A percentile compares a stretch with the other conserved stretches of the same genome.
Conservation (phyloP, 345 rosid genomes). For the Turnera subulata region DNA sequence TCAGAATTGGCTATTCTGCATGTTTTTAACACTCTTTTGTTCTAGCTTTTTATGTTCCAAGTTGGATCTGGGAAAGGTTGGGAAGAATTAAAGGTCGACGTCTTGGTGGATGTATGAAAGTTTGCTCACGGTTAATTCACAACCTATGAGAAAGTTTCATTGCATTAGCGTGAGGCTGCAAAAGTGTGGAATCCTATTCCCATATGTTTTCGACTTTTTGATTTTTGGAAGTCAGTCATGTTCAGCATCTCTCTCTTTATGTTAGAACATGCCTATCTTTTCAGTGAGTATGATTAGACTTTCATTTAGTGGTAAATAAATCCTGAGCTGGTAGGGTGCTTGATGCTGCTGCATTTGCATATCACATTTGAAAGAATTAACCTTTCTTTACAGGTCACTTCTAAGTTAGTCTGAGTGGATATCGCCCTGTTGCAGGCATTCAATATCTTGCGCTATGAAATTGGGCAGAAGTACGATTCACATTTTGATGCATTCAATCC, state of each 20-base stretch:
- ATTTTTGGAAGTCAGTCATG: background rate
- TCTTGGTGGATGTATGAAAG: background rate
- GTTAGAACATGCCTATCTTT: background rate
- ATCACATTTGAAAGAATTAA: slow-evolving; percentile 1
- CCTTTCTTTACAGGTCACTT: slow-evolving; percentile 11
- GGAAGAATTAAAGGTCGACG: no score
- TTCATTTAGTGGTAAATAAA: background rate
- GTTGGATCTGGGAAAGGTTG: background rate
- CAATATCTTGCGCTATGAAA: slow-evolving; percentile 31
- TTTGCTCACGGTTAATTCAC: background rate
- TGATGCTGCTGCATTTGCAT: background rate
- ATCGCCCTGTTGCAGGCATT: slow-evolving; percentile 28
- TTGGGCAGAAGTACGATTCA: slow-evolving; percentile 33
- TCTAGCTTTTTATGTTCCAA: background rate
- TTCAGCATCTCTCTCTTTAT: background rate
- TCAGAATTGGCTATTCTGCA: background rate
- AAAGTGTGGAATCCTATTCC: background rate
- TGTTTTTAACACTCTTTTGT: background rate
- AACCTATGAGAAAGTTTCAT: background rate
- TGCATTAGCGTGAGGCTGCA: background rate
- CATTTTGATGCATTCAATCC: slow-evolving; percentile 30
- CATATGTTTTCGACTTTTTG: background rate
- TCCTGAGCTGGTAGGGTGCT: background rate
- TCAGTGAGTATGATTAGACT: background rate
- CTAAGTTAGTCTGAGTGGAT: slow-evolving; percentile 15